Evolutionary conservation across 805 yeast species (phyloP).

Genomic region (Brettanomyces sp.): DNA sequence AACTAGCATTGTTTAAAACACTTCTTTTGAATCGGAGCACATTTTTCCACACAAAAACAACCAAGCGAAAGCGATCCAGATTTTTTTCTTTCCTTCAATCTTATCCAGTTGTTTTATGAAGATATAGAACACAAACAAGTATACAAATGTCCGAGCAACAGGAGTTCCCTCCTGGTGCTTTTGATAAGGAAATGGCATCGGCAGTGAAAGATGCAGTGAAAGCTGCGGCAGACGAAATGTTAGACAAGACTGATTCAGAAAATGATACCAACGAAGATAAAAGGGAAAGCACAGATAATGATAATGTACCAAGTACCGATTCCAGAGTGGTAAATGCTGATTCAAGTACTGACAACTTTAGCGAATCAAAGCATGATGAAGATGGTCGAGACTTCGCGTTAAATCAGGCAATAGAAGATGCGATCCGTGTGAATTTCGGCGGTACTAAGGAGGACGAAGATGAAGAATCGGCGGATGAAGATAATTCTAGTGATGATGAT

Average conservation of each 20-base stretch:
- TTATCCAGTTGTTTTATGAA: too few species aligned
- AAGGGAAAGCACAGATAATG: too few species aligned
- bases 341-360: neutral
- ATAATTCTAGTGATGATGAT: neutral
- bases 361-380: neutral
- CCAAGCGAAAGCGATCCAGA: too few species aligned
- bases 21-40: too few species aligned
- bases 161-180: conserved; percentile 1
- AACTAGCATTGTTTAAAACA: too few species aligned
- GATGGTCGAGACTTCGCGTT: conserved; percentile 1
- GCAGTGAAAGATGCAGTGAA: conserved; percentile 1
- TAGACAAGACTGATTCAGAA: neutral
- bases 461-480: neutral
- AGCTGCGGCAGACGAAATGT: neutral
- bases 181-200: neutral
- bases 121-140: too few species aligned
- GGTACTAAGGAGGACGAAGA: neutral
- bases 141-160: neutral
- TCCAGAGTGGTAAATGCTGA: neutral
- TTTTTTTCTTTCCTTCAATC: too few species aligned
- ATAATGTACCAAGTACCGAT: too few species aligned
- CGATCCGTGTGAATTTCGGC: conserved; percentile 3
- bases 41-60: too few species aligned
- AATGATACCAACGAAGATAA: neutral
- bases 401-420: conserved; percentile 9